These are phyloP conservation scores for Dissoconium aciculare DNA, from an alignment of 2,329 filamentous ascomycete species.

Conservation along the genomic window DNA sequence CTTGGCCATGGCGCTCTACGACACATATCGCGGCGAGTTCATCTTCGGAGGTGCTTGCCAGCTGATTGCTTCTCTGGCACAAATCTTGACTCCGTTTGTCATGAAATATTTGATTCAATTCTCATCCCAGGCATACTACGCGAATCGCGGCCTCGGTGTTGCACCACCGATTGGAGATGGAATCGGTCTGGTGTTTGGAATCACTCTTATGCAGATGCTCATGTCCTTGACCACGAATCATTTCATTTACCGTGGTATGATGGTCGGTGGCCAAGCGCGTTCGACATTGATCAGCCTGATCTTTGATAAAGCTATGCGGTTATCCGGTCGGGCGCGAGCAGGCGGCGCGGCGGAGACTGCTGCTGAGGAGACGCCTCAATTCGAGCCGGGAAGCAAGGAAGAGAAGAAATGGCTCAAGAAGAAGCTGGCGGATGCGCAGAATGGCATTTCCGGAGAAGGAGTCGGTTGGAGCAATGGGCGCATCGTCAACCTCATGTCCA, in stretches of 20 bases:
- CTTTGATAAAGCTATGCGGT: slow-evolving; percentile 81
- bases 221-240: slow-evolving; percentile 76
- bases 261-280: slow-evolving; percentile 71
- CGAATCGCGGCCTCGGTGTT: slow-evolving; percentile 33
- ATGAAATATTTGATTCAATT: slow-evolving; percentile 79
- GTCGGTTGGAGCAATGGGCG: slow-evolving; percentile 84
- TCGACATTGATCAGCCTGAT: slow-evolving; percentile 72
- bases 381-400: slow-evolving; percentile 34
- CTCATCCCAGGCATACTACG: slow-evolving; percentile 61
- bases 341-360: slow-evolving; percentile 44
- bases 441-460: slow-evolving; percentile 47
- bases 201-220: slow-evolving; percentile 70
- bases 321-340: slow-evolving; percentile 77
- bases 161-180: slow-evolving; percentile 59
- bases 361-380: slow-evolving; percentile 18
- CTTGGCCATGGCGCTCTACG: slow-evolving; percentile 66
- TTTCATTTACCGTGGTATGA: slow-evolving; percentile 85
- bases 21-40: slow-evolving; percentile 75
- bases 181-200: slow-evolving; percentile 68
- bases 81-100: slow-evolving; percentile 73
- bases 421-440: slow-evolving; percentile 31
- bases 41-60: slow-evolving; percentile 68
- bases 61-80: slow-evolving; percentile 51
- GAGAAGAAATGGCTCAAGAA: slow-evolving; percentile 38
- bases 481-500: slow-evolving; percentile 86